Evolutionary conservation across 306 rosid species (phyloP).

Genomic region (Casuarina glauca): DNA sequence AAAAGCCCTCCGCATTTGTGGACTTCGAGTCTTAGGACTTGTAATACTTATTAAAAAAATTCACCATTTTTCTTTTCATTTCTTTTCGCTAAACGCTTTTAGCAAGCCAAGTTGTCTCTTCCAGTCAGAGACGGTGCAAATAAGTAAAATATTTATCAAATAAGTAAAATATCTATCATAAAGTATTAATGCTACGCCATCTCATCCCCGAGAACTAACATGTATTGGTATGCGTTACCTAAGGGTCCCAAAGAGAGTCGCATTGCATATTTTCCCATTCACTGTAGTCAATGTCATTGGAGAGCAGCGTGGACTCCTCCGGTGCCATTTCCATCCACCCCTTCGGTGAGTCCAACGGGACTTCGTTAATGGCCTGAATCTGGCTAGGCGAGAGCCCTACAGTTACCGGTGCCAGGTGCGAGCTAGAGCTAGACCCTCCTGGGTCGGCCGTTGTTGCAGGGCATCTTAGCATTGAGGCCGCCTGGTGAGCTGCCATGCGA

Average conservation of each 20-base stretch:
- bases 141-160: neutral
- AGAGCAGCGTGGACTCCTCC: conserved; percentile 38
- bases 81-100: neutral
- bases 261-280: conserved; percentile 39
- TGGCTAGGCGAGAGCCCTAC: conserved; percentile 50
- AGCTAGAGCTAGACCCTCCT: conserved; percentile 5
- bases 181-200: neutral
- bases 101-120: neutral
- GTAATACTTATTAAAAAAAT: neutral
- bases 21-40: neutral
- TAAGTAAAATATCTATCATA: neutral
- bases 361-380: conserved; percentile 58
- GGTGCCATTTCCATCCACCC: conserved; percentile 48
- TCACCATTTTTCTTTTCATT: neutral
- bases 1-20: too few species aligned
- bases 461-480: conserved; percentile 52
- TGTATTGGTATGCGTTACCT: conserved; percentile 18
- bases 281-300: conserved; percentile 33
- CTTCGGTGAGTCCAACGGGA: conserved; percentile 49
- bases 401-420: conserved; percentile 29
- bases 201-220: neutral
- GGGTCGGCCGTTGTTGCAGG: neutral
- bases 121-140: neutral
- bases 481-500: conserved; percentile 81
- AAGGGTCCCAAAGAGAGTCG: conserved; percentile 50